These are phyloP conservation scores for Mortierella sp. DNA, from an alignment of 371 early-diverging fungal genomes.

Conservation along the genomic window DNA sequence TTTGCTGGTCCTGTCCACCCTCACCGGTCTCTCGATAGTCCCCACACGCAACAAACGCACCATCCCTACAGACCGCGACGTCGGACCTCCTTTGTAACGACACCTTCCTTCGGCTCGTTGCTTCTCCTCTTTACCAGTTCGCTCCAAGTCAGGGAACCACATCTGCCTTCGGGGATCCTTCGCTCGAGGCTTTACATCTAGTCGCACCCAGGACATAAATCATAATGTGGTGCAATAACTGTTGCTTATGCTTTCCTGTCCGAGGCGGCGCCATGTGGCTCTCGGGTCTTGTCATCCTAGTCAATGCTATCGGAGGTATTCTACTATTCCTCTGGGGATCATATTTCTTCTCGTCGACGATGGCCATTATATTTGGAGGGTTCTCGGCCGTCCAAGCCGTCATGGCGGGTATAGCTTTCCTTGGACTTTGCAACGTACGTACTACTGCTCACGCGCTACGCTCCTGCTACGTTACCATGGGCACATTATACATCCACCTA, in stretches of 20 bases:
- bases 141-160: background rate
- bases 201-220: background rate
- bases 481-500: too few relatives aligned
- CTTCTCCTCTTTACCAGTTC: background rate
- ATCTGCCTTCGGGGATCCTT: background rate
- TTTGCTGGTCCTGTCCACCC: background rate
- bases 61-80: too few relatives aligned
- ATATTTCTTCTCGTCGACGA: conserved; percentile 45
- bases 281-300: conserved; percentile 23
- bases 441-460: background rate
- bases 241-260: conserved; percentile 44
- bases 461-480: too few relatives aligned
- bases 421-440: conserved; percentile 49
- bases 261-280: conserved; percentile 52
- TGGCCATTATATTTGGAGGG: conserved; percentile 47
- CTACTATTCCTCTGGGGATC: conserved; percentile 50
- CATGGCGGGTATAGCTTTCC: conserved; percentile 45
- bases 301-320: conserved; percentile 41
- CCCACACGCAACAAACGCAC: too few relatives aligned
- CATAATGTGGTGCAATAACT: conserved; percentile 55
- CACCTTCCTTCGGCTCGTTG: background rate
- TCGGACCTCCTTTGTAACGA: background rate
- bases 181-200: background rate
- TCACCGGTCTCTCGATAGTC: background rate
- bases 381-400: conserved; percentile 44